A percentile compares a stretch with the other conserved stretches of the same genome.
These are phyloP conservation scores for Daldinia sp. DNA, from an alignment of 2,329 filamentous ascomycete genomes.

Conservation along the genomic window DNA sequence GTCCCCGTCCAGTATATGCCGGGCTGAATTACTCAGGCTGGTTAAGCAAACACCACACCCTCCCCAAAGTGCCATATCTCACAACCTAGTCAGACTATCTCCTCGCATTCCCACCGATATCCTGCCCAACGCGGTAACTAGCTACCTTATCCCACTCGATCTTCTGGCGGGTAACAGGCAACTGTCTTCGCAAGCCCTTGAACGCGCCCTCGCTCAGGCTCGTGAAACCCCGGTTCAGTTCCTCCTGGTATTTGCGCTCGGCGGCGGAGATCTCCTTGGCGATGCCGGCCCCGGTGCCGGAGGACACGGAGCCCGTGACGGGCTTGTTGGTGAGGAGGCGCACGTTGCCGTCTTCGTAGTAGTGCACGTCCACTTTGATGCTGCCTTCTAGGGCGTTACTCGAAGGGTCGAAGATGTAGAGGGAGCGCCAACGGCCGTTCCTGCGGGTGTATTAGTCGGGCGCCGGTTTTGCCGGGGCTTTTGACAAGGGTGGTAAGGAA, in stretches of 20 bases:
- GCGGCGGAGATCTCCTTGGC: slow-evolving; percentile 77
- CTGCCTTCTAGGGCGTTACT: slow-evolving; percentile 74
- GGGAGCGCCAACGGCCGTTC: slow-evolving; percentile 95
- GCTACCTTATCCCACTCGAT: slow-evolving; percentile 99
- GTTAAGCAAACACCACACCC: background rate
- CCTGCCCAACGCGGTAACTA: slow-evolving; percentile 85
- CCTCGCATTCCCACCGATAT: slow-evolving; percentile 73
- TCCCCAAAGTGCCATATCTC: background rate
- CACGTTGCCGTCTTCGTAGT: slow-evolving; percentile 99
- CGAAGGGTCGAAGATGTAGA: slow-evolving; percentile 81
- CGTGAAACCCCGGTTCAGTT: slow-evolving; percentile 89
- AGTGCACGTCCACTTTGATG: slow-evolving; percentile 95
- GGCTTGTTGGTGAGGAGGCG: slow-evolving; percentile 89
- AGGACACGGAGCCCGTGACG: slow-evolving; percentile 67
- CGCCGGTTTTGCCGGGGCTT: too few species aligned
- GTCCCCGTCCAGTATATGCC: background rate
- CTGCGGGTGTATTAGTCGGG: slow-evolving; percentile 51
- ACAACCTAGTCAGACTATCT: slow-evolving; percentile 52
- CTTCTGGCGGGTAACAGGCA: slow-evolving; percentile 97
- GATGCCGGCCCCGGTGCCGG: slow-evolving; percentile 71
- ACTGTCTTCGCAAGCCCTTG: slow-evolving; percentile 88
- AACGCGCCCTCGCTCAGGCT: slow-evolving; percentile 93
- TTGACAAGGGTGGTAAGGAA: background rate
- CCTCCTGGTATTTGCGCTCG: slow-evolving; percentile 96
- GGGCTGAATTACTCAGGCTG: background rate